Evolutionary conservation across 2,329 filamentous ascomycete genomes (phyloP).

Genomic region (Neurospora sp.): DNA sequence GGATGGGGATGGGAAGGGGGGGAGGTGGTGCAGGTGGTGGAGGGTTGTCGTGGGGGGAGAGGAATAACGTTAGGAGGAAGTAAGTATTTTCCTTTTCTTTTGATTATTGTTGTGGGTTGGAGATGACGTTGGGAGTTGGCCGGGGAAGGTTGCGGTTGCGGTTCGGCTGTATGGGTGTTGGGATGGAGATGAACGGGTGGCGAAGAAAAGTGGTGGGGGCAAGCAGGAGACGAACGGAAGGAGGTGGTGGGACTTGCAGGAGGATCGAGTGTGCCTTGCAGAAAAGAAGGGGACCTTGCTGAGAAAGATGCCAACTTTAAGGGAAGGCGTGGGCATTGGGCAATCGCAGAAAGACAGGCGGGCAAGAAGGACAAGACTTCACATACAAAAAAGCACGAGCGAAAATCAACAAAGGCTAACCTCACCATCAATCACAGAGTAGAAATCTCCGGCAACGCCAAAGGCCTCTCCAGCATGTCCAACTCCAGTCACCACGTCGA

Average conservation of each 20-base stretch:
- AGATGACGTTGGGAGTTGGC: background rate
- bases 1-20: background rate
- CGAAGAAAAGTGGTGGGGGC: no score
- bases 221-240: no score
- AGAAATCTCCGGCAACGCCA: background rate
- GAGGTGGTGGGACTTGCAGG: background rate
- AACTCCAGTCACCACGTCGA: slow-evolving; percentile 22
- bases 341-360: background rate
- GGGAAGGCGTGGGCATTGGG: background rate
- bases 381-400: background rate
- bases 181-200: no score
- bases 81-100: background rate
- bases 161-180: no score
- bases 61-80: background rate
- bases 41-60: background rate
- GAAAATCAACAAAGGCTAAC: background rate
- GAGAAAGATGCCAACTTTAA: background rate
- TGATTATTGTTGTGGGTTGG: background rate
- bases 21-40: background rate
- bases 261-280: background rate
- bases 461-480: background rate
- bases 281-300: background rate
- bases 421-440: background rate
- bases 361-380: background rate
- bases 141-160: background rate